Conservation (phyloP, 169 alveolate genomes). For the Eimeria necatrix region DNA sequence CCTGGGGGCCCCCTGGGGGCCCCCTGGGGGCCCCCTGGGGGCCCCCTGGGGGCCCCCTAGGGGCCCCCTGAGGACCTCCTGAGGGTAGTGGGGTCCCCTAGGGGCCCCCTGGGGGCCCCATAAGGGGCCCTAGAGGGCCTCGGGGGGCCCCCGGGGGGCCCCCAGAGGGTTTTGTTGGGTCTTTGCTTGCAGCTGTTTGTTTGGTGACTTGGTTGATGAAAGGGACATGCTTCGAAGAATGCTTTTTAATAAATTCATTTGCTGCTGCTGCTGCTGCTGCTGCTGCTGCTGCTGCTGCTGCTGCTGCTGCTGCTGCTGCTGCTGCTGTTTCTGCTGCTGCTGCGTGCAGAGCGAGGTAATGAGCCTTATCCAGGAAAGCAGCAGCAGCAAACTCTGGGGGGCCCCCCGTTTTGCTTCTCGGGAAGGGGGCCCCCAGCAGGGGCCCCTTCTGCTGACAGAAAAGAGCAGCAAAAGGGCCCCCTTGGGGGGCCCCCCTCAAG, state of each 20-base stretch:
- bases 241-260: too few species aligned
- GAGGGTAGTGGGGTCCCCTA: too few species aligned
- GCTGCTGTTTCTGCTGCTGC: background rate
- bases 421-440: background rate
- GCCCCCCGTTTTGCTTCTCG: conserved; percentile 6
- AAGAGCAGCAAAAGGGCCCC: background rate
- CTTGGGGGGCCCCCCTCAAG: background rate
- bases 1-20: too few species aligned
- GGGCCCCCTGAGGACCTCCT: background rate
- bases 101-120: too few species aligned
- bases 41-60: too few species aligned
- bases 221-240: too few species aligned
- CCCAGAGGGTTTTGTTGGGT: too few species aligned
- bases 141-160: too few species aligned
- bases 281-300: background rate
- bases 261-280: background rate
- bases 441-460: background rate
- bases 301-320: background rate
- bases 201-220: too few species aligned
- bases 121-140: too few species aligned
- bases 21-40: too few species aligned
- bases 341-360: conserved; percentile 35
- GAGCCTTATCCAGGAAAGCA: conserved; percentile 50
- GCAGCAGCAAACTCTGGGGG: background rate
- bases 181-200: too few species aligned